Evolutionary conservation across 768 basidiomycete species (phyloP), one percentile per base, ranked within the genome.

Genomic region (Melanogaster broomeanus): DNA sequence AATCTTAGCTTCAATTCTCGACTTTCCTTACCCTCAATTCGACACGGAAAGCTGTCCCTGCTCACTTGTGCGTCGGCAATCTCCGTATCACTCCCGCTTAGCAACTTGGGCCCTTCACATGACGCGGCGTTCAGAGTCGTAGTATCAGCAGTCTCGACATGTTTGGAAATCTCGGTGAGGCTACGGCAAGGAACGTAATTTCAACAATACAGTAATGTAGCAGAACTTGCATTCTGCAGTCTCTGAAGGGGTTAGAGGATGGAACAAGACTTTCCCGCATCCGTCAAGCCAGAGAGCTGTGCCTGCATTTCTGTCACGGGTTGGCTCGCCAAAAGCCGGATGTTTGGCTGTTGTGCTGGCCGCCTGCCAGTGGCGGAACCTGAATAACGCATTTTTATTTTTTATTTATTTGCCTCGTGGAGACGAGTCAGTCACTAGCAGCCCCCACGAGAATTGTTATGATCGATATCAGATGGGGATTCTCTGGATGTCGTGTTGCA

Each of bases 351-450:
- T 48, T 9, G 53, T 63, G 58, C 61, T 34, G 52, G 49, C 12
- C 18, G 25, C n/a, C n/a, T n/a, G 39, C 30, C 30, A 30, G 30
- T 12, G 30, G 30, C n/a, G n/a, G n/a, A n/a, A n/a, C n/a, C n/a
- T n/a, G n/a, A n/a, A n/a, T n/a, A 53, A 49, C 60, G 51, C 59
- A 48, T 52, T 55, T 42, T 45, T 44, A n/a, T n/a, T n/a, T n/a
- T n/a, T n/a, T n/a, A n/a, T n/a, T n/a, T n/a, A n/a, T n/a, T n/a
- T n/a, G n/a, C n/a, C 51, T 44, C 45, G 37, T 45, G 31, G 58
- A 39, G 42, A 52, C 24, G 42, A 45, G 51, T 46, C 40, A 10
- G 44, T 53, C 12, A 37, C 55, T 39, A 27, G 28, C 6, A 39
- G 24, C 30, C 24, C 40, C 38, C n/a, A n/a, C n/a, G n/a, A n/a